Conservation (phyloP, 306 rosid species). For the Coriaria nepalensis region DNA sequence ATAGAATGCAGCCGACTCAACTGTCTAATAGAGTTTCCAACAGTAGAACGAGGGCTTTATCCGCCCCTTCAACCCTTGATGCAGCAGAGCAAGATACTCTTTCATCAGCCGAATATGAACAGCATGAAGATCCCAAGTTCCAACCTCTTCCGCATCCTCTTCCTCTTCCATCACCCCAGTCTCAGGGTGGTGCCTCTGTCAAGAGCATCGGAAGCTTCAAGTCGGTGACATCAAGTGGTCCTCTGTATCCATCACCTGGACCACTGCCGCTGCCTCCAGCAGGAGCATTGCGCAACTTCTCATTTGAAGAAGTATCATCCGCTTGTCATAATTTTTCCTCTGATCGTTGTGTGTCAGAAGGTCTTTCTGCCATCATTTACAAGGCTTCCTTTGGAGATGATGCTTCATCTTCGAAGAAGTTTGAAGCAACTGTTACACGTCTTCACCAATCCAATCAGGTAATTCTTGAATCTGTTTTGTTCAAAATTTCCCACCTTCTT, state of each 20-base stretch:
- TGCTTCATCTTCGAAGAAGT: slow-evolving; percentile 51
- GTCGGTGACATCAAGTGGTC: slow-evolving; percentile 53
- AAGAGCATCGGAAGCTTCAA: slow-evolving; percentile 68
- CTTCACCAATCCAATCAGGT: slow-evolving; percentile 85
- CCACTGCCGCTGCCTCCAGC: slow-evolving; percentile 90
- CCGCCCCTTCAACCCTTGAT: slow-evolving; percentile 93
- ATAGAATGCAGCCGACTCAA: slow-evolving; percentile 67
- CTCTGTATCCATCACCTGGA: slow-evolving; percentile 62
- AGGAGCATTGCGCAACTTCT: slow-evolving; percentile 51
- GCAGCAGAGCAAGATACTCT: slow-evolving; percentile 78
- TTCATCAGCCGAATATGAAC: slow-evolving; percentile 51
- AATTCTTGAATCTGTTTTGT: background rate
- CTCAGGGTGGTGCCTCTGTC: slow-evolving; percentile 37
- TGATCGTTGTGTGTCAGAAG: slow-evolving; percentile 73
- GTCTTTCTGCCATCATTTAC: slow-evolving; percentile 70
- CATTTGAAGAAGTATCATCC: slow-evolving; percentile 55
- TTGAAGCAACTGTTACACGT: slow-evolving; percentile 91
- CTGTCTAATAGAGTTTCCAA: slow-evolving; percentile 29
- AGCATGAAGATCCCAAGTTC: slow-evolving; percentile 50
- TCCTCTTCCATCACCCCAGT: slow-evolving; percentile 84
- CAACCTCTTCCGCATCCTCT: slow-evolving; percentile 75
- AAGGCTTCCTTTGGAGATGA: slow-evolving; percentile 90
- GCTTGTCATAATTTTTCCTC: slow-evolving; percentile 86
- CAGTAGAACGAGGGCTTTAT: slow-evolving; percentile 58
- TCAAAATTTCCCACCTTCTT: too few species aligned